Evolutionary conservation across 1,284 basidiomycete species (phyloP), one percentile per base, ranked within the genome.

Genomic region (Tylopilus sp.): DNA sequence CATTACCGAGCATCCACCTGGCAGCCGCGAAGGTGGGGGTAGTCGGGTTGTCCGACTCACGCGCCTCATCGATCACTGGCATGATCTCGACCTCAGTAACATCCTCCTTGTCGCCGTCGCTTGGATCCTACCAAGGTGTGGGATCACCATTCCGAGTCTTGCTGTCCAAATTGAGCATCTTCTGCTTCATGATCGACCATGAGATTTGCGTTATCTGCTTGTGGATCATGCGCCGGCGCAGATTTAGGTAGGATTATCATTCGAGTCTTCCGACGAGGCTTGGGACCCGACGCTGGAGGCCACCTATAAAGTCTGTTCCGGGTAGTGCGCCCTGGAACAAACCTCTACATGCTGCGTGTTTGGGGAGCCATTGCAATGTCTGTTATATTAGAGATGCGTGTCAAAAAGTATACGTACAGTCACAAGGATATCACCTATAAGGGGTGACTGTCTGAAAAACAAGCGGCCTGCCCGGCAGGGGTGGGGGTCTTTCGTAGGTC

Each of bases 301-400:
- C 33, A 10, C 36, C 36, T 13, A 36, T 36, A 36, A 36, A 13
- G 26, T 39, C 74, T 74, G 24, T 74, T 77, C 58, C 66, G 72
- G 7, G 75, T 74, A 12, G 36, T 52, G 51, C 73, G 73, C 53
- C 73, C 69, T 1, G 72, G 65, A 3, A 73, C 66, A 38, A 41
- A 1, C 32, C 64, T 75, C 41, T 58, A 7, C 13, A 58, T 16
- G 36, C 62, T 77, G n/a, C 68, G 70, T 0, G 75, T 76, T 53
- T 67, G 72, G 55, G 75, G 75, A 39, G 75, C 64, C 73, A 74
- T 77, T 18, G 7, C 51, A 41, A 60, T 62, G 15, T 6, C 47
- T 41, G 61, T 52, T 53, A 19, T 15, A 57, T 29, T 57, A 24
- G 56, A 36, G 6, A 19, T 18, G 16, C 5, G 32, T 15, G 4